Evolutionary conservation across 441 rosid species (phyloP).

Genomic region (Corymbia citriodora): DNA sequence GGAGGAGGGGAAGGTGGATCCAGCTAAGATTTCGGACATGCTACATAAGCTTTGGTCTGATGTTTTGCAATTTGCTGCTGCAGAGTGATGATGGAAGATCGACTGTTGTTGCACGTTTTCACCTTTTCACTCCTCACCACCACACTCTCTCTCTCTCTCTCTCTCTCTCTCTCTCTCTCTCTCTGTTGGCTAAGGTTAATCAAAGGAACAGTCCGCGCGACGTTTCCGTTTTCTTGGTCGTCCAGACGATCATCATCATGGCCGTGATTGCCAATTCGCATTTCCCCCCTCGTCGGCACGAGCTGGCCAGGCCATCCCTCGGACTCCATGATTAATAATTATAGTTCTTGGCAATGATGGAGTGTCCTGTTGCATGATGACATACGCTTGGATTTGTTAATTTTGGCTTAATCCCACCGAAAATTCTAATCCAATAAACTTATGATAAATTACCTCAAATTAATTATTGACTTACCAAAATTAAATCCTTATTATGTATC

Average conservation of each 20-base stretch:
- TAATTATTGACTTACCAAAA: fast-evolving
- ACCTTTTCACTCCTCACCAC: background rate
- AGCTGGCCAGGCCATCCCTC: no score
- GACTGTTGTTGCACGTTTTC: background rate
- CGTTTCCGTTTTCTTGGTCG: background rate
- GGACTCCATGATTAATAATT: background rate
- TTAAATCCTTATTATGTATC: fast-evolving
- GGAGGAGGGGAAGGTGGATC: slow-evolving; percentile 17
- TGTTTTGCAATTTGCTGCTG: background rate
- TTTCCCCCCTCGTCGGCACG: background rate
- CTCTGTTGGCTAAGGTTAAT: background rate
- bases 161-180: background rate
- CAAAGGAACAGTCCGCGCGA: background rate
- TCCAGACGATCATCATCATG: background rate
- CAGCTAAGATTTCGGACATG: slow-evolving; percentile 56
- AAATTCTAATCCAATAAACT: fast-evolving
- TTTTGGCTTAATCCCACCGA: fast-evolving
- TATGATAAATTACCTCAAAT: fast-evolving
- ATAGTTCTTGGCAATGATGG: background rate
- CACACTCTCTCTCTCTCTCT: no score
- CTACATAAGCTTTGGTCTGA: background rate
- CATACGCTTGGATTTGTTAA: background rate
- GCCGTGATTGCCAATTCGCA: background rate
- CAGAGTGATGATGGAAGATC: background rate
- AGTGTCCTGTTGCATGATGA: background rate